A percentile compares a stretch with the other conserved stretches of the same genome.
Conservation (phyloP, 768 basidiomycete genomes). For the Rhizopogon rudus region DNA sequence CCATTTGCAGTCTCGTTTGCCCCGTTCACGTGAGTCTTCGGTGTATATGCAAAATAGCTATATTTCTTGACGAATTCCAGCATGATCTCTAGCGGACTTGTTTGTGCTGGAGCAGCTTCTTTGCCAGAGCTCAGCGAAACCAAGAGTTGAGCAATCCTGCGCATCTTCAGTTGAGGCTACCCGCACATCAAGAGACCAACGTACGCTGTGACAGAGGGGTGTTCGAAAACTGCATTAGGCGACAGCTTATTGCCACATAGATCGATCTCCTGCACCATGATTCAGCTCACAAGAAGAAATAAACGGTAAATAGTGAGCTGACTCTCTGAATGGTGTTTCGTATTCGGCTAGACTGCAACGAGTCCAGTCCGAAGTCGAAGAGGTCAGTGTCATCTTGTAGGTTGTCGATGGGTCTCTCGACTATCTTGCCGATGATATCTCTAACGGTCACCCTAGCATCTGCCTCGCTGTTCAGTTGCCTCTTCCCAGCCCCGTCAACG, state of each 20-base stretch:
- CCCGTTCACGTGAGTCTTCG: neutral
- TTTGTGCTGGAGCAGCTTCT: slow-evolving; percentile 11
- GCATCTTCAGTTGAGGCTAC: neutral
- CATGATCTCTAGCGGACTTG: slow-evolving; percentile 36
- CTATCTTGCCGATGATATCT: slow-evolving; percentile 15
- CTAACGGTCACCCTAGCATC: slow-evolving; percentile 11
- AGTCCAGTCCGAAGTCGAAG: slow-evolving; percentile 48
- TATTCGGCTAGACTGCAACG: slow-evolving; percentile 47
- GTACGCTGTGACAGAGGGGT: slow-evolving; percentile 38
- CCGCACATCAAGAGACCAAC: neutral
- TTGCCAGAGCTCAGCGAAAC: slow-evolving; percentile 29
- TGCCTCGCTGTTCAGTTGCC: slow-evolving; percentile 1
- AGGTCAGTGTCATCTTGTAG: slow-evolving; percentile 33
- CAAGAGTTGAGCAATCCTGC: slow-evolving; percentile 38
- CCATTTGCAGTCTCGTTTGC: slow-evolving; percentile 7
- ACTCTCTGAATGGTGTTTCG: slow-evolving; percentile 43
- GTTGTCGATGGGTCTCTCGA: slow-evolving; percentile 11
- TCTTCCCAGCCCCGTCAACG: slow-evolving; percentile 20
- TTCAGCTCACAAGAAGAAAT: slow-evolving; percentile 16
- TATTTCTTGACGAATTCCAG: slow-evolving; percentile 42
- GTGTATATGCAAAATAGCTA: slow-evolving; percentile 7
- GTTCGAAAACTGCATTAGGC: slow-evolving; percentile 41
- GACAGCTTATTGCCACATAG: slow-evolving; percentile 17
- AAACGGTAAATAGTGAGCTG: slow-evolving; percentile 19
- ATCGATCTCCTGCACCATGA: slow-evolving; percentile 29